Evolutionary conservation across 768 basidiomycete genomes (phyloP).

Genomic region (Serendipita sp.): DNA sequence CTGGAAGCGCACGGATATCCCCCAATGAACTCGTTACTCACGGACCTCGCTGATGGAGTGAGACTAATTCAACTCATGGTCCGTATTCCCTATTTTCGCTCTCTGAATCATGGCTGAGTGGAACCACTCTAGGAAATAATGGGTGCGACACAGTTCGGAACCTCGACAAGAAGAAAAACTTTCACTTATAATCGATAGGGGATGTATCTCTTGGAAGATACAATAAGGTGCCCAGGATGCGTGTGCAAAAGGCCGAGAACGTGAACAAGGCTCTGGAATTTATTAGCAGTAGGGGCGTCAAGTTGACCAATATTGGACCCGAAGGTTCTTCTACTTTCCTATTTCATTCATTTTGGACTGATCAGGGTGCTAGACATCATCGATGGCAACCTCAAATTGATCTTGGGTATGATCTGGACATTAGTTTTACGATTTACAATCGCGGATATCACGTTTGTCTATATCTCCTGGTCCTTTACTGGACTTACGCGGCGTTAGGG

Average conservation of each 20-base stretch:
- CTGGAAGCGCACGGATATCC: slow-evolving; percentile 72
- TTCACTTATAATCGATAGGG: slow-evolving; percentile 27
- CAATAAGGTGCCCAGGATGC: slow-evolving; percentile 75
- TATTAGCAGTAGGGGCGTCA: slow-evolving; percentile 84
- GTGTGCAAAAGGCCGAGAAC: slow-evolving; percentile 96
- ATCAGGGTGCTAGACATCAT: slow-evolving; percentile 61
- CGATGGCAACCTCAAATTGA: slow-evolving; percentile 95
- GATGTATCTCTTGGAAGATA: slow-evolving; percentile 89
- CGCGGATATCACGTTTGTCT: slow-evolving; percentile 81
- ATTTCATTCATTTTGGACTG: slow-evolving; percentile 3
- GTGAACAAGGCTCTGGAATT: slow-evolving; percentile 93
- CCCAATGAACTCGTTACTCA: slow-evolving; percentile 75
- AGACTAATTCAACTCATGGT: slow-evolving; percentile 92
- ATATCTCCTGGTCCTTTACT: neutral
- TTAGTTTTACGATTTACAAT: slow-evolving; percentile 94
- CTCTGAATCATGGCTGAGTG: too few relatives aligned
- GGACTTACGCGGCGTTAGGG: slow-evolving; percentile 31
- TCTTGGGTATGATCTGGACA: slow-evolving; percentile 99
- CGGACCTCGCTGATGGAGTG: slow-evolving; percentile 89
- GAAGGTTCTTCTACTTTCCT: slow-evolving; percentile 40
- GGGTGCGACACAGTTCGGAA: too few relatives aligned
- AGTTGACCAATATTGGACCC: slow-evolving; percentile 93
- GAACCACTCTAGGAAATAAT: too few relatives aligned
- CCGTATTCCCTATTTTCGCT: slow-evolving; percentile 5
- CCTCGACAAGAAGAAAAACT: neutral